Base-by-base conservation (phyloP, 164 flowering plant species). In the Dillenia suffruticosa region DNA sequence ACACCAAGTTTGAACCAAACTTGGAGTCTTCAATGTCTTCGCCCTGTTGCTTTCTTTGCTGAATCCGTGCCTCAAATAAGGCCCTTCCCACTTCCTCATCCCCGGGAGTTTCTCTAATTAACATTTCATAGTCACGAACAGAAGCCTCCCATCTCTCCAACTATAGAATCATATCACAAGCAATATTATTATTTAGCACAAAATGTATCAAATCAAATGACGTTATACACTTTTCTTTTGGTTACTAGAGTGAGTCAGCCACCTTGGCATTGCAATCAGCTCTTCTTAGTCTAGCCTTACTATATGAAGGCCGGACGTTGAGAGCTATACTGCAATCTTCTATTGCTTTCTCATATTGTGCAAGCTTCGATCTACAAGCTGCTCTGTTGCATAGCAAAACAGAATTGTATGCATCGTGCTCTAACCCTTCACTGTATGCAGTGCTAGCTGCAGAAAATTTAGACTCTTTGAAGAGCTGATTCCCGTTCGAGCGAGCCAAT, bases 261-360 rank as follows among this genome's bases (percentile, higher is more conserved):
- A 88, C 94, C 92, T 89, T 84, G 56, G 89, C 87, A 58, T 83
- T 71, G 67, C 92, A 91, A 54, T 84, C 79, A 16, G 97, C 99
- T 58, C 92, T 68, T 10, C 95, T 60, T 10, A 83, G 74, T 62
- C 92, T 84, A 53, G 97, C 96, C 74, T 89, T 91, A 68, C 69
- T 64, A 62, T 91, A 91, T 26, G 84, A 75, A 15, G 96, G 96
- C 4, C 80, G 82, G 0, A 84, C 55, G 8, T 14, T 57, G 16
- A 94, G 87, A 12, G 96, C 96, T 5, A 55, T 59, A 1, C 70
- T 76, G 75, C 96, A 91, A 65, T 91, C 97, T 48, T 94, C 96
- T 0, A 87, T 51, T 12, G 96, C 93, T 55, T 80, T 86, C 68
- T 91, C 97, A 46, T 70, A 89, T 43, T 84, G 96, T 9, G 88